Conservation (phyloP, 1,139 yeast species). For the Hemisphaericaspora lyxosophila region DNA sequence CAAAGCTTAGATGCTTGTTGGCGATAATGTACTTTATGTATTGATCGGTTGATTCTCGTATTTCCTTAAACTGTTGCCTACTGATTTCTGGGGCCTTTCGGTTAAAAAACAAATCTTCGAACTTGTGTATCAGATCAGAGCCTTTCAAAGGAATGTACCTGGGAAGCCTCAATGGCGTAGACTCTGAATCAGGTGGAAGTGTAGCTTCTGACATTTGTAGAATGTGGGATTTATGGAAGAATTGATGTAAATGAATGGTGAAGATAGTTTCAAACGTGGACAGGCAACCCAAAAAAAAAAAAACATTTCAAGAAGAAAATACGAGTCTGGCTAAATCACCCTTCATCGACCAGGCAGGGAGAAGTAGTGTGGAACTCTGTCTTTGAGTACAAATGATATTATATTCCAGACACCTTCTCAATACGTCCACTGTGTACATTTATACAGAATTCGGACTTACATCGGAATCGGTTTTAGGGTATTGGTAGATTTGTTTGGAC, state of each 20-base stretch:
- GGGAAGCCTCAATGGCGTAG: constrained; percentile 9
- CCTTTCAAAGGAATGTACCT: constrained; percentile 11
- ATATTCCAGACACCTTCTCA: too few relatives aligned
- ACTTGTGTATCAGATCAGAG: constrained; percentile 8
- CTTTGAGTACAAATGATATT: too few relatives aligned
- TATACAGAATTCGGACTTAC: too few relatives aligned
- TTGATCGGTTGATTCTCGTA: constrained; percentile 6
- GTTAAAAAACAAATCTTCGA: constrained; percentile 9
- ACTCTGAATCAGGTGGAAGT: neutral
- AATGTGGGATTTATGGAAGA: neutral
- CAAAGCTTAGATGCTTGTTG: constrained; percentile 10
- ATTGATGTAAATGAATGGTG: too few relatives aligned
- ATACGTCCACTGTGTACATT: too few relatives aligned
- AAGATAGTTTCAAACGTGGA: neutral
- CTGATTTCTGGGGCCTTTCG: constrained; percentile 3
- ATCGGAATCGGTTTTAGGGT: too few relatives aligned
- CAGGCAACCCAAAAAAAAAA: neutral
- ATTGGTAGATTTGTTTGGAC: too few relatives aligned
- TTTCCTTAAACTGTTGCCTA: constrained; percentile 7
- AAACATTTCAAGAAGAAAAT: too few relatives aligned
- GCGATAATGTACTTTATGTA: constrained; percentile 12
- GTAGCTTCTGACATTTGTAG: neutral
- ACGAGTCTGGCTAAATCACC: too few relatives aligned
- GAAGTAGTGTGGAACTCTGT: too few relatives aligned
- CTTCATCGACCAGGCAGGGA: too few relatives aligned